Base-by-base conservation (phyloP, 257 asterid species). In the Przewalskia tangutica region DNA sequence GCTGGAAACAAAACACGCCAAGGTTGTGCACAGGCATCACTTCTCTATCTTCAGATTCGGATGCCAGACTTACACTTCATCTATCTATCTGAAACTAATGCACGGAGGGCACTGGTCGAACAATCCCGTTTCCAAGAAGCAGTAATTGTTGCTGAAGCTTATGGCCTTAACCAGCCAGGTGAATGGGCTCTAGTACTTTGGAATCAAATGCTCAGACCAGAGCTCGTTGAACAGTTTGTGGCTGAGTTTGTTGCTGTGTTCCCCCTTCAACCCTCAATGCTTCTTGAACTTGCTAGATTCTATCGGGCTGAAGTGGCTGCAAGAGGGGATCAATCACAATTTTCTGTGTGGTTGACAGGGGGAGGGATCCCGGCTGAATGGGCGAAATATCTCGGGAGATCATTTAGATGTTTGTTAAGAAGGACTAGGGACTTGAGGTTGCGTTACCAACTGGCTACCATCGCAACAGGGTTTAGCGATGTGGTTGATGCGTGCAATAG, bases 151-250 rank as follows among this genome's bases (percentile, higher is more conserved):
- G 99, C 99, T 66, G 99, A 96, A 86, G 99, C 99, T 77, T 96
- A 96, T 80, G 89, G 91, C 77, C 97, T 96, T 63, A 96, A 96
- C 91, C 98, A 94, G 86, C 93, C 99, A 2, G 89, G 98, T 48
- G 99, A 96, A 70, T 96, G 99, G 99, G 98, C 99, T 59, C 91
- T 92, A 51, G 99, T 96, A 32, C 91, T 96, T 79, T 96, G 99
- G 99, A 97, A 96, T 87, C 98, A 91, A 85, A 96, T 96, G 99
- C 97, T 94, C 23, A 91, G 92, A 81, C 99, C 99, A 2, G 99
- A 96, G 84, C 91, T 89, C 8, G 90, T 92, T 3, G 97, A 96
- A 88, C 97, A 89, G 81, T 96, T 96, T 83, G 93, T 94, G 64
- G 94, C 97, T 8, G 98, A 96, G 81, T 96, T 96, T 83, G 99